Evolutionary conservation across 495 filamentous ascomycete genomes (phyloP).

Genomic region (Aspergillus panamensis): DNA sequence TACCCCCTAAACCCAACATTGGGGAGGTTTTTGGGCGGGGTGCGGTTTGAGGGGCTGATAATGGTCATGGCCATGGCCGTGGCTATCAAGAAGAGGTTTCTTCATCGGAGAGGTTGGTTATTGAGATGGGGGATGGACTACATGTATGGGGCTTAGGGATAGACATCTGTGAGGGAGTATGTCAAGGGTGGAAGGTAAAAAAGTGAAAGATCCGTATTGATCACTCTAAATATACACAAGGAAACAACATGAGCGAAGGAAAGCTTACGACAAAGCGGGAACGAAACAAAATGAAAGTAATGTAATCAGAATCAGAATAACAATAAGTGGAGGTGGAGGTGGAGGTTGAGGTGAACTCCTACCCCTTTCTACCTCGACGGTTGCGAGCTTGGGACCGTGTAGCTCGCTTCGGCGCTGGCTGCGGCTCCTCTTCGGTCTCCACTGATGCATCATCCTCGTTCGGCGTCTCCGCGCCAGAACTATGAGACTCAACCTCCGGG

Average conservation of each 20-base stretch:
- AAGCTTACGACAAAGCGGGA: not conserved
- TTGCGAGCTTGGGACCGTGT: constrained; percentile 6
- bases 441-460: constrained; percentile 4
- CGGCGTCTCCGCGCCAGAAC: constrained; percentile 16
- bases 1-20: too few species aligned
- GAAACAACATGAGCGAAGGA: not conserved
- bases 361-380: constrained; percentile 4
- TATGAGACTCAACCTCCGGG: constrained; percentile 20
- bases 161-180: too few species aligned
- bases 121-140: too few species aligned
- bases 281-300: not conserved
- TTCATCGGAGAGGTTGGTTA: too few species aligned
- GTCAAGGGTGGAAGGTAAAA: not conserved
- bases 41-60: too few species aligned
- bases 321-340: too few species aligned
- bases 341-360: too few species aligned
- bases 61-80: too few species aligned
- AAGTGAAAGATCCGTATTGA: not conserved
- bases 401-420: constrained; percentile 9
- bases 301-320: too few species aligned
- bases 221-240: constrained; percentile 2
- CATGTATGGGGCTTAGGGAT: too few species aligned
- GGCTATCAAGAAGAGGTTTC: too few species aligned
- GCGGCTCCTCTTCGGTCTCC: constrained; percentile 9
- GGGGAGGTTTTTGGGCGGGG: too few species aligned